These are phyloP conservation scores for Halophytophthora polymorphica DNA, from an alignment of 352 stramenopile genomes.

Conservation along the genomic window DNA sequence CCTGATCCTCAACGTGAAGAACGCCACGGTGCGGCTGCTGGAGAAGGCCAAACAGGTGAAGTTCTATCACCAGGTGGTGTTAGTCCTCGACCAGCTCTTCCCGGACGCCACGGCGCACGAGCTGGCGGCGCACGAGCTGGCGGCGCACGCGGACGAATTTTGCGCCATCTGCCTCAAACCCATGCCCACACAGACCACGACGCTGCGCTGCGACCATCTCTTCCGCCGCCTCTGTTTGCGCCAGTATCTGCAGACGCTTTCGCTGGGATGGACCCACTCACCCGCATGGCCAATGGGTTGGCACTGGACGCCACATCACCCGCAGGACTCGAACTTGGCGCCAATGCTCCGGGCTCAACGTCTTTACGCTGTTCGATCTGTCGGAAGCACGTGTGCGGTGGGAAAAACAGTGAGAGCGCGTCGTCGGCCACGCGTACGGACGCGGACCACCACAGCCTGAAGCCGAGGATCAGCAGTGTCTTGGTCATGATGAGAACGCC, in stretches of 20 bases:
- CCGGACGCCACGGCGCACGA: too few relatives aligned
- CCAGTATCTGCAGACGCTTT: slow-evolving; percentile 73
- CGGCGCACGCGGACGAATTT: slow-evolving; percentile 63
- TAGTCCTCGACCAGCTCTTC: slow-evolving; percentile 67
- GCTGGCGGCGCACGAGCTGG: slow-evolving; percentile 49
- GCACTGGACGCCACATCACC: slow-evolving; percentile 22
- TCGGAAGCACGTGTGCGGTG: slow-evolving; percentile 52
- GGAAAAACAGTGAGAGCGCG: slow-evolving; percentile 20
- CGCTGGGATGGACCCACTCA: slow-evolving; percentile 26
- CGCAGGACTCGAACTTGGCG: slow-evolving; percentile 5
- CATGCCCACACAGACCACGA: slow-evolving; percentile 69
- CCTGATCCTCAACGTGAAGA: slow-evolving; percentile 81
- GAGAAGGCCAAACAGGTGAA: slow-evolving; percentile 69
- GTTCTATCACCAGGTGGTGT: slow-evolving; percentile 61
- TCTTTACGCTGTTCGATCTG: slow-evolving; percentile 60
- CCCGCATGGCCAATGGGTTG: slow-evolving; percentile 30
- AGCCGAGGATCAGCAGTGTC: too few relatives aligned
- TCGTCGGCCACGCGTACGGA: slow-evolving; percentile 5
- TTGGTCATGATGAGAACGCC: too few relatives aligned
- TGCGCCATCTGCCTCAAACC: slow-evolving; percentile 78
- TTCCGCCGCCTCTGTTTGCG: slow-evolving; percentile 73
- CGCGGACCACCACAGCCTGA: slow-evolving; percentile 10
- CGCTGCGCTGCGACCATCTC: slow-evolving; percentile 65
- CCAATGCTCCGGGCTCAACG: slow-evolving; percentile 11
- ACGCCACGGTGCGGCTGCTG: slow-evolving; percentile 57